phyloP scores from a whole-genome alignment of 2,329 filamentous ascomycete genomes.

The Verticillium nubilum region DNA sequence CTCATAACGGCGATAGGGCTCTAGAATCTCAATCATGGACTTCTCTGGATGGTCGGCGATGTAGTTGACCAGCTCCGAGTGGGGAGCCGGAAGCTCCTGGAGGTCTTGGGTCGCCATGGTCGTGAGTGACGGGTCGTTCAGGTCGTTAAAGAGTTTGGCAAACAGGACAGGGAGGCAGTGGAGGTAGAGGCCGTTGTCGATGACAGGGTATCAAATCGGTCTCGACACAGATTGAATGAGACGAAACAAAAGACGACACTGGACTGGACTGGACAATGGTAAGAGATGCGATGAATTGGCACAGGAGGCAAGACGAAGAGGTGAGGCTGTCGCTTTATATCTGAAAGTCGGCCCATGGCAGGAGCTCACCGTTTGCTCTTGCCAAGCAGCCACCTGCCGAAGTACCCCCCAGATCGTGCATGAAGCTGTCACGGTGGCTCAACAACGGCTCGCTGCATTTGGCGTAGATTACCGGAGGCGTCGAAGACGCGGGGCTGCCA shows the following conservation, averaged over 20 bases:
- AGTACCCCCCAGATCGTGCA: neutral
- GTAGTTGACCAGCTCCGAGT: slow-evolving; percentile 42
- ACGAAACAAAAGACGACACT: neutral
- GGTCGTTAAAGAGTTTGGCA: neutral
- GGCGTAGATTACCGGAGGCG: neutral
- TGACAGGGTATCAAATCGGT: neutral
- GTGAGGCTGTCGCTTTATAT: neutral
- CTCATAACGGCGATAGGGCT: slow-evolving; percentile 65
- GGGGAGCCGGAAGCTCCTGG: slow-evolving; percentile 40
- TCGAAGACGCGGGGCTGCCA: neutral
- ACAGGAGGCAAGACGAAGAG: neutral
- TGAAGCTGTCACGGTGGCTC: neutral
- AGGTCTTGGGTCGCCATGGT: slow-evolving; percentile 31
- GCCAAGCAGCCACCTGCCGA: neutral
- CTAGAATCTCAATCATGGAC: slow-evolving; percentile 52
- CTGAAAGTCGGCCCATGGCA: neutral
- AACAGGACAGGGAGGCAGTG: neutral
- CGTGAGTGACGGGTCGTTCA: neutral
- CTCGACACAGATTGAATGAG: neutral
- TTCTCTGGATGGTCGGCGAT: slow-evolving; percentile 48
- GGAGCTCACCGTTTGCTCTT: neutral
- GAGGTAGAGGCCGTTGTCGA: neutral
- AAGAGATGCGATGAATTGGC: neutral
- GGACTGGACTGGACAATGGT: neutral
- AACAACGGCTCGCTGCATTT: neutral